These are phyloP conservation scores for Cyberlindnera subsufficiens DNA, from an alignment of 805 yeast species.

Conservation along the genomic window DNA sequence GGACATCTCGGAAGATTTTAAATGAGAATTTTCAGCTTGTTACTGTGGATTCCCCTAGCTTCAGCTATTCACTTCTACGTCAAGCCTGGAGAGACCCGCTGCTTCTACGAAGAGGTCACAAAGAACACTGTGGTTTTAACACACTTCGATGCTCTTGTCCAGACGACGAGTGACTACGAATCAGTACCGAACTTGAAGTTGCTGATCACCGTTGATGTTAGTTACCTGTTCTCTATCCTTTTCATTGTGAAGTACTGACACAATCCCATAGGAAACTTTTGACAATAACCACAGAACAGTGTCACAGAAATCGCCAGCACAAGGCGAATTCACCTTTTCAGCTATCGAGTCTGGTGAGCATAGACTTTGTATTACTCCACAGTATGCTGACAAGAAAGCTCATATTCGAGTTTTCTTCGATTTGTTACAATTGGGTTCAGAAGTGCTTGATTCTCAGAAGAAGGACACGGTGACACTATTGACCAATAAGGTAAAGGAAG, in stretches of 20 bases:
- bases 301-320: conserved; percentile 52
- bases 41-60: conserved; percentile 3
- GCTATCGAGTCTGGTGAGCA: conserved; percentile 85
- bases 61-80: conserved; percentile 64
- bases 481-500: conserved; percentile 47
- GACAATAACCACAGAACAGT: conserved; percentile 79
- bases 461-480: conserved; percentile 48
- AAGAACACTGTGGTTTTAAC: conserved; percentile 79
- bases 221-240: conserved; percentile 10
- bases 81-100: conserved; percentile 67
- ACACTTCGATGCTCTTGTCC: conserved; percentile 63
- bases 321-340: conserved; percentile 72
- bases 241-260: conserved; percentile 1
- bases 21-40: background rate
- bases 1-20: no score
- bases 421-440: conserved; percentile 61
- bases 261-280: conserved; percentile 52
- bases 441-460: conserved; percentile 56
- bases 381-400: conserved; percentile 34
- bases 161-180: conserved; percentile 40
- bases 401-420: conserved; percentile 70
- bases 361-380: conserved; percentile 66
- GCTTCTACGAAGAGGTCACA: conserved; percentile 80
- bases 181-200: conserved; percentile 53
- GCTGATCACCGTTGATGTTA: conserved; percentile 61